These are phyloP conservation scores for Stagonosporopsis rhizophila DNA, from an alignment of 2,329 filamentous ascomycete genomes.

Conservation along the genomic window DNA sequence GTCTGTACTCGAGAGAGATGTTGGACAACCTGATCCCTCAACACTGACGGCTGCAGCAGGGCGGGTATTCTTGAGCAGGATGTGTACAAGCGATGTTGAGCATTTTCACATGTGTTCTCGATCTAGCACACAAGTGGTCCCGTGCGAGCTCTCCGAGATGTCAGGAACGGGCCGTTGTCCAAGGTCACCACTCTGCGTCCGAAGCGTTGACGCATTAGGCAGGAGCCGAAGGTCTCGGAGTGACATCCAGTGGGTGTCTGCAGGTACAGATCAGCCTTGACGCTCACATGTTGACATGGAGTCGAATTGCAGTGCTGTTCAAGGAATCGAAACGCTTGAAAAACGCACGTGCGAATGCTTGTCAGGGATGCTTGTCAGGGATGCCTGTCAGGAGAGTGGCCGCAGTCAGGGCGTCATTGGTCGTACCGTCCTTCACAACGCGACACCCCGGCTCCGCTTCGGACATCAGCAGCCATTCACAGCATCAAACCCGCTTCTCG, in stretches of 20 bases:
- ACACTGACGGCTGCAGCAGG: neutral
- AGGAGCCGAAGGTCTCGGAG: slow-evolving; percentile 1
- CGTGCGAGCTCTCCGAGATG: neutral
- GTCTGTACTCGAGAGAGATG: too few relatives aligned
- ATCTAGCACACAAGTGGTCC: neutral
- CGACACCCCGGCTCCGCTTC: slow-evolving; percentile 22
- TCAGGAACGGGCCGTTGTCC: slow-evolving; percentile 9
- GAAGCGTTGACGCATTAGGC: neutral
- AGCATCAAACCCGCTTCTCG: slow-evolving; percentile 26
- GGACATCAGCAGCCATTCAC: slow-evolving; percentile 34
- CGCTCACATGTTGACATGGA: neutral
- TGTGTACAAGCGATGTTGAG: neutral
- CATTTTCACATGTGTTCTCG: neutral
- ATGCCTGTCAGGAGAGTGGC: slow-evolving; percentile 26
- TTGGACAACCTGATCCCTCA: neutral
- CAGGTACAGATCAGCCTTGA: slow-evolving; percentile 12
- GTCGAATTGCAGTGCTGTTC: neutral
- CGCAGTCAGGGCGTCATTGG: slow-evolving; percentile 29
- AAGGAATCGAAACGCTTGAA: slow-evolving; percentile 21
- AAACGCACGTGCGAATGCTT: slow-evolving; percentile 26
- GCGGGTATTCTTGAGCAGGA: neutral
- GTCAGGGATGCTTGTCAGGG: slow-evolving; percentile 26
- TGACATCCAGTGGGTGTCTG: slow-evolving; percentile 5
- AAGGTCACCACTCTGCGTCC: neutral
- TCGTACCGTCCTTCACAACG: slow-evolving; percentile 1